A percentile compares a stretch with the other conserved stretches of the same genome.
These are phyloP conservation scores for Stellera chamaejasme DNA, from an alignment of 345 rosid genomes.

Conservation along the genomic window DNA sequence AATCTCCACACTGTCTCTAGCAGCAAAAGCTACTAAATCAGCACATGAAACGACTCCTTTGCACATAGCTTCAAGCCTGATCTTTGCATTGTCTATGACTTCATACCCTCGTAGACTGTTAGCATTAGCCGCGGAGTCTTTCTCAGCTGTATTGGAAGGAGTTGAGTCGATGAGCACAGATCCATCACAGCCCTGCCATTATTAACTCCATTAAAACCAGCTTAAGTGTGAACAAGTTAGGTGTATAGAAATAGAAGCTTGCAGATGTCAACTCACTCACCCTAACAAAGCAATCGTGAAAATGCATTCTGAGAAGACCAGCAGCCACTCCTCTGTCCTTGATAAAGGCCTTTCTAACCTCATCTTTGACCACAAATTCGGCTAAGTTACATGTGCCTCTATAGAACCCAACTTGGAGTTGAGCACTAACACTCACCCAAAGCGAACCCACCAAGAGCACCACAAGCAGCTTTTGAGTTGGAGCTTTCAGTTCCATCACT, in stretches of 20 bases:
- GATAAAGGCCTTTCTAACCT: conserved; percentile 23
- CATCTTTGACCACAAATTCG: conserved; percentile 36
- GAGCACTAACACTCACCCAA: conserved; percentile 20
- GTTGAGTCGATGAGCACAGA: conserved; percentile 42
- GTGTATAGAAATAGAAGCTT: no score
- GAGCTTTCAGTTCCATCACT: conserved; percentile 10
- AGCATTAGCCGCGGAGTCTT: conserved; percentile 35
- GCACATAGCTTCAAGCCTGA: conserved; percentile 29
- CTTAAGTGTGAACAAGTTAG: no score
- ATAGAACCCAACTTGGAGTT: conserved; percentile 42
- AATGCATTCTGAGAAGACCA: conserved; percentile 47
- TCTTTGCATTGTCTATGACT: conserved; percentile 40
- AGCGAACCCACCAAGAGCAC: conserved; percentile 5
- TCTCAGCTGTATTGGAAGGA: conserved; percentile 37
- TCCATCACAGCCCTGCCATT: conserved; percentile 45
- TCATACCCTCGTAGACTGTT: conserved; percentile 45
- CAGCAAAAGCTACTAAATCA: conserved; percentile 49
- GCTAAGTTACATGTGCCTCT: conserved; percentile 20
- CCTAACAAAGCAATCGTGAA: conserved; percentile 58
- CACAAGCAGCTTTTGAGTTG: not conserved
- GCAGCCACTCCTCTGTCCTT: conserved; percentile 36
- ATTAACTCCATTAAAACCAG: no score
- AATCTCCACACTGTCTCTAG: conserved; percentile 36
- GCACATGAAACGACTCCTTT: conserved; percentile 51
- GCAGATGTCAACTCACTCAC: conserved; percentile 13